These are phyloP conservation scores for Lophiostoma macrostomum DNA, from an alignment of 495 filamentous ascomycete species.

Conservation along the genomic window DNA sequence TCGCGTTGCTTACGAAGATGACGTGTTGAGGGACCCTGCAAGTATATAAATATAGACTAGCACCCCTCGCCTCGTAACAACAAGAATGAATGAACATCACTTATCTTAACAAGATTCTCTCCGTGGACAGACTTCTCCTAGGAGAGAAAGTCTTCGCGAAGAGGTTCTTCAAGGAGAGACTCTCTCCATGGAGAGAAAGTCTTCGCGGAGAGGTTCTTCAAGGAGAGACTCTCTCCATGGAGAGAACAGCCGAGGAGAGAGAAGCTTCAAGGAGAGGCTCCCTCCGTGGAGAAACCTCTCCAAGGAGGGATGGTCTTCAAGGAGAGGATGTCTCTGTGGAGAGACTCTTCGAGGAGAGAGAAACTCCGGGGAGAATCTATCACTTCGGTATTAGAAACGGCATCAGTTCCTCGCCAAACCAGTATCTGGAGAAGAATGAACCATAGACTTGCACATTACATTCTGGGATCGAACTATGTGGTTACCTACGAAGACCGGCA, in stretches of 20 bases:
- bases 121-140: not conserved
- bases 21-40: too few relatives aligned
- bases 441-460: constrained; percentile 2
- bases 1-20: too few relatives aligned
- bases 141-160: not conserved
- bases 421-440: constrained; percentile 1
- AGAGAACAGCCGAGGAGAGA: not conserved
- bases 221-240: too few relatives aligned
- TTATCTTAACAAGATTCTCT: too few relatives aligned
- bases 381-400: constrained; percentile 2
- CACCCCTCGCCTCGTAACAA: too few relatives aligned
- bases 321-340: constrained; percentile 5
- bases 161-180: constrained; percentile 1
- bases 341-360: constrained; percentile 5
- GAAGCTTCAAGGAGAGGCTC: constrained; percentile 1
- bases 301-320: constrained; percentile 1
- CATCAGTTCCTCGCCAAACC: constrained; percentile 5
- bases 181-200: not conserved
- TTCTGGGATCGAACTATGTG: constrained; percentile 3
- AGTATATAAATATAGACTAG: too few relatives aligned
- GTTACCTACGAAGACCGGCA: constrained; percentile 4
- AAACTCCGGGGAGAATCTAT: constrained; percentile 4
- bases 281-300: not conserved
- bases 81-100: too few relatives aligned
- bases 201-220: not conserved